These are phyloP conservation scores for Rhizophagus prolifer DNA, from an alignment of 192 early-diverging fungal species.

Conservation along the genomic window DNA sequence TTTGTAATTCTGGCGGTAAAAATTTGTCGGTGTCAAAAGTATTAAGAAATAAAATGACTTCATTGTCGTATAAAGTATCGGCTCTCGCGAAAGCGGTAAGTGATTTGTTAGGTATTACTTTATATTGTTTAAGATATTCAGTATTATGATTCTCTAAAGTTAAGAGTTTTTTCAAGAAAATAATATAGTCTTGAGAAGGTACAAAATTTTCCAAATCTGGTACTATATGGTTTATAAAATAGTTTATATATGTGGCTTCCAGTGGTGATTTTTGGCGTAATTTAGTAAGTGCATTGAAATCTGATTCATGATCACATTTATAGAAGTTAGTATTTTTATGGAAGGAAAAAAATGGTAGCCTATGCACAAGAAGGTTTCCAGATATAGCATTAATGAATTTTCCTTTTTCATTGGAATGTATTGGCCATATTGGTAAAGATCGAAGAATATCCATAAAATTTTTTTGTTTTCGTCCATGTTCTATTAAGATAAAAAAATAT, in stretches of 20 bases:
- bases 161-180: background rate
- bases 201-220: too few species aligned
- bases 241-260: background rate
- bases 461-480: background rate
- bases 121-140: background rate
- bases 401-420: background rate
- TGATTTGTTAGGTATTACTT: background rate
- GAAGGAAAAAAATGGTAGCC: background rate
- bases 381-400: background rate
- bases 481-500: background rate
- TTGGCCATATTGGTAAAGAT: background rate
- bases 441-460: background rate
- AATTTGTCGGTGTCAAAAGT: conserved; percentile 1
- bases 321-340: background rate
- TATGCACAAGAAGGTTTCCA: background rate
- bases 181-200: background rate
- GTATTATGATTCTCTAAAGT: background rate
- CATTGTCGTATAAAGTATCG: background rate
- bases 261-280: background rate
- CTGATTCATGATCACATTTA: too few species aligned
- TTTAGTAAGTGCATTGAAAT: background rate
- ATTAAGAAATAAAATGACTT: background rate
- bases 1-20: background rate
- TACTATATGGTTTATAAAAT: background rate
- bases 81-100: background rate